phyloP scores from a whole-genome alignment of 2,329 filamentous ascomycete genomes.

The Arthrobotrys entomopaga region DNA sequence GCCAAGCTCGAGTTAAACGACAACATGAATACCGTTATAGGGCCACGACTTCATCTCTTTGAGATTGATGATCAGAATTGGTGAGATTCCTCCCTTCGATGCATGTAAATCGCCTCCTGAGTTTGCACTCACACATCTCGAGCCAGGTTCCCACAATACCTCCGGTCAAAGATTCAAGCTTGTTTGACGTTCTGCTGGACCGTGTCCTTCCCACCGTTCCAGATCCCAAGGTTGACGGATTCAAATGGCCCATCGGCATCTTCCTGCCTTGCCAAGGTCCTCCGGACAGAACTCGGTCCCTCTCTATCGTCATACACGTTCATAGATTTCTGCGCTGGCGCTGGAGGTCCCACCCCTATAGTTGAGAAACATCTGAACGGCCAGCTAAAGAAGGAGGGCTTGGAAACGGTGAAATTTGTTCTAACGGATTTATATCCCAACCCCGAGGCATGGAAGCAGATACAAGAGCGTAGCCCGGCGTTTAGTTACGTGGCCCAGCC shows the following conservation, averaged over 20 bases:
- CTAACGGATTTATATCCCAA: slow-evolving; percentile 75
- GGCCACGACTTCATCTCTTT: slow-evolving; percentile 72
- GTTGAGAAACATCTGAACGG: slow-evolving; percentile 72
- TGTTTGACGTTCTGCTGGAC: slow-evolving; percentile 74
- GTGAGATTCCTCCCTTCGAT: slow-evolving; percentile 62
- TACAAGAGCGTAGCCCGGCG: slow-evolving; percentile 65
- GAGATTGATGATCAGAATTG: slow-evolving; percentile 76
- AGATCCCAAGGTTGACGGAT: not conserved
- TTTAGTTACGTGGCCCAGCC: slow-evolving; percentile 70
- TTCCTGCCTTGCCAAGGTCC: slow-evolving; percentile 70
- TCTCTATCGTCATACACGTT: slow-evolving; percentile 69
- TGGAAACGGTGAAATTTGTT: slow-evolving; percentile 68
- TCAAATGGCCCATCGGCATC: slow-evolving; percentile 61
- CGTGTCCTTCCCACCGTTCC: slow-evolving; percentile 63
- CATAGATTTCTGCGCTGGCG: slow-evolving; percentile 80
- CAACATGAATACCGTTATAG: slow-evolving; percentile 61
- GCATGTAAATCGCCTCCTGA: slow-evolving; percentile 28
- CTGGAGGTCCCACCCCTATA: slow-evolving; percentile 74
- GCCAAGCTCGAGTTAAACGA: not conserved
- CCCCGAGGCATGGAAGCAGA: slow-evolving; percentile 69
- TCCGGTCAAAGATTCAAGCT: slow-evolving; percentile 73
- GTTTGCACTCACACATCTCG: not conserved
- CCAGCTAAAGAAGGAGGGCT: slow-evolving; percentile 40
- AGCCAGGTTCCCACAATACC: slow-evolving; percentile 72
- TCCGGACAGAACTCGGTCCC: slow-evolving; percentile 67